Evolutionary conservation across 176 grass and related monocot genomes (phyloP).

Genomic region (Alopecurus myosuroides): DNA sequence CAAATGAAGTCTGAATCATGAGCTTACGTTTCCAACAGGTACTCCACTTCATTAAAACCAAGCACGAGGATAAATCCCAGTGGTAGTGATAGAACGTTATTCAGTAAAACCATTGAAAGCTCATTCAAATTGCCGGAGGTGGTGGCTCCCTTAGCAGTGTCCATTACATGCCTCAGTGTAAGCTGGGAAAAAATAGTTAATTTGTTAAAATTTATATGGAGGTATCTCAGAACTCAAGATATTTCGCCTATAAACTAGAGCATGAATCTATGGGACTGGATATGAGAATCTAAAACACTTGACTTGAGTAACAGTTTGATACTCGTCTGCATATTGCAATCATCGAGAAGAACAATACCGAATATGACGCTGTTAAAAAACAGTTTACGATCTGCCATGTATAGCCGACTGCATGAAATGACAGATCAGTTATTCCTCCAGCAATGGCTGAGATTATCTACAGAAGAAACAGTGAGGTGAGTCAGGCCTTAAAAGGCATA

Average conservation of each 20-base stretch:
- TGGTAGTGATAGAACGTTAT: constrained; percentile 84
- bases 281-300: constrained; percentile 1
- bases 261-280: not conserved
- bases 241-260: not conserved
- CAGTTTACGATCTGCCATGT: constrained; percentile 89
- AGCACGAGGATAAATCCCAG: constrained; percentile 78
- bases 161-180: constrained; percentile 90
- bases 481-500: constrained; percentile 2
- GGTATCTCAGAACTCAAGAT: not conserved
- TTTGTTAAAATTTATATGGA: constrained; percentile 19
- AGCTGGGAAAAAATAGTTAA: constrained; percentile 53
- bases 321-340: not conserved
- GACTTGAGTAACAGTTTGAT: not conserved
- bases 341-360: constrained; percentile 54
- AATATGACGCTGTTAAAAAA: constrained; percentile 93
- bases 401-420: constrained; percentile 90
- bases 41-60: constrained; percentile 79
- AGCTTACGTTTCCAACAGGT: constrained; percentile 83
- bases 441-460: constrained; percentile 94
- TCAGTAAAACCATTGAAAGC: constrained; percentile 95
- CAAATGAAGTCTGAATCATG: constrained; percentile 10
- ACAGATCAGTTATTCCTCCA: constrained; percentile 87
- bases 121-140: constrained; percentile 93
- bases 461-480: constrained; percentile 29
- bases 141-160: constrained; percentile 91